phyloP scores from a whole-genome alignment of 2,329 filamentous ascomycete genomes.

The Aspergillus fumigatiaffinis region DNA sequence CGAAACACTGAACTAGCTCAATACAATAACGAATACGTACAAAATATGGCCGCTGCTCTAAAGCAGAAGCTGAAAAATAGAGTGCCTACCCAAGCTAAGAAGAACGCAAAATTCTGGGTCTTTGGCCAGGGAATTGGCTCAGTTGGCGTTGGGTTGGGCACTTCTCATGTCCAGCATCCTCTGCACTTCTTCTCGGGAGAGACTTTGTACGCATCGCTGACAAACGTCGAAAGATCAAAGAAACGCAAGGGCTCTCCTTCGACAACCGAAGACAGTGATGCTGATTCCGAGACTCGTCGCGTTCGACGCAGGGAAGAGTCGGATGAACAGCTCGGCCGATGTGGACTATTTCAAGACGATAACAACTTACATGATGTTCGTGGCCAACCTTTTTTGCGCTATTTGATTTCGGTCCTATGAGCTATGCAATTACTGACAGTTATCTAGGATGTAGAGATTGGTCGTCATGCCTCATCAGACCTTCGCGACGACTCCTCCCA shows the following conservation, averaged over 20 bases:
- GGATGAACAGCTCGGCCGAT: conserved; percentile 31
- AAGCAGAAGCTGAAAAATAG: conserved; percentile 44
- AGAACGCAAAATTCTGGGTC: conserved; percentile 61
- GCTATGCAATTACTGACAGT: neutral
- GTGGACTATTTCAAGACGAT: conserved; percentile 24
- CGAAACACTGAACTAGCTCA: conserved; percentile 52
- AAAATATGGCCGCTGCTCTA: conserved; percentile 54
- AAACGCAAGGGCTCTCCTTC: conserved; percentile 27
- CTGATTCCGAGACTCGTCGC: conserved; percentile 26
- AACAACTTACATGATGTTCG: conserved; percentile 37
- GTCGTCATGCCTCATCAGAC: conserved; percentile 62
- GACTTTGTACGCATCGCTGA: conserved; percentile 48
- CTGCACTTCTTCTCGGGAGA: conserved; percentile 58
- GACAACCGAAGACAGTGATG: conserved; percentile 20
- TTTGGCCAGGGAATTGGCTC: conserved; percentile 55
- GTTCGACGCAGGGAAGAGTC: conserved; percentile 38
- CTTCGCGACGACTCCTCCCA: conserved; percentile 64
- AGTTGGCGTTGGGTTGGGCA: conserved; percentile 47
- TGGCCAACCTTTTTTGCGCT: neutral
- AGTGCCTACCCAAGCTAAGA: conserved; percentile 50
- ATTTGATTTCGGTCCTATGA: too few species aligned
- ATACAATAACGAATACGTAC: conserved; percentile 58
- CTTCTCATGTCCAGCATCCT: conserved; percentile 43
- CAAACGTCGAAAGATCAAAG: conserved; percentile 23
- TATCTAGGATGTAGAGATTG: conserved; percentile 58